Evolutionary conservation across 2,329 filamentous ascomycete species (phyloP).

Genomic region (Phyllosticta citribraziliensis): DNA sequence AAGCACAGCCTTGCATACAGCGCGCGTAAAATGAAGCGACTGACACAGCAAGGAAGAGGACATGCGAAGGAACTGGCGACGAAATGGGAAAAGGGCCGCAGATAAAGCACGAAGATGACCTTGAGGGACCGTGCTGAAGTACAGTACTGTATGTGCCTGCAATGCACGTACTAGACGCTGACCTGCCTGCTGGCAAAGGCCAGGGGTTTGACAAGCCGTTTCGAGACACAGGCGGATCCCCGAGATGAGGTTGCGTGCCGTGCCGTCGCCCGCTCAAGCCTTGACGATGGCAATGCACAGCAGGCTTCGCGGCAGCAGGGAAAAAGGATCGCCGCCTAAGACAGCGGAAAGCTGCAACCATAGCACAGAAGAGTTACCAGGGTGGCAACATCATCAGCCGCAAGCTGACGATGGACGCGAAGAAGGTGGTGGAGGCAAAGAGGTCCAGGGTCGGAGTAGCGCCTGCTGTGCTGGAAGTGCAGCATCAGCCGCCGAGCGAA

Average conservation of each 20-base stretch:
- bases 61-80: neutral
- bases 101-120: neutral
- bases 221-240: neutral
- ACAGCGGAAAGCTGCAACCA: slow-evolving; percentile 6
- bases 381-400: neutral
- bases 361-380: neutral
- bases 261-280: slow-evolving; percentile 1
- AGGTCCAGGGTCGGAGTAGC: neutral
- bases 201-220: neutral
- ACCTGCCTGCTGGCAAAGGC: neutral
- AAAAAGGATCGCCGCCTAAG: slow-evolving; percentile 1
- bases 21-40: neutral
- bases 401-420: neutral
- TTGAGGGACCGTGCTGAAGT: slow-evolving; percentile 2
- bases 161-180: neutral
- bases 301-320: neutral
- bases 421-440: neutral
- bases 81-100: neutral
- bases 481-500: neutral
- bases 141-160: slow-evolving; percentile 1
- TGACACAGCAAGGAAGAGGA: neutral
- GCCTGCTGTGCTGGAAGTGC: neutral
- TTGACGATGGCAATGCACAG: neutral
- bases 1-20: neutral
- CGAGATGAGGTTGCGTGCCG: slow-evolving; percentile 10